Base-by-base conservation (phyloP, 2,329 filamentous ascomycete species). In the Colletotrichum truncatum region DNA sequence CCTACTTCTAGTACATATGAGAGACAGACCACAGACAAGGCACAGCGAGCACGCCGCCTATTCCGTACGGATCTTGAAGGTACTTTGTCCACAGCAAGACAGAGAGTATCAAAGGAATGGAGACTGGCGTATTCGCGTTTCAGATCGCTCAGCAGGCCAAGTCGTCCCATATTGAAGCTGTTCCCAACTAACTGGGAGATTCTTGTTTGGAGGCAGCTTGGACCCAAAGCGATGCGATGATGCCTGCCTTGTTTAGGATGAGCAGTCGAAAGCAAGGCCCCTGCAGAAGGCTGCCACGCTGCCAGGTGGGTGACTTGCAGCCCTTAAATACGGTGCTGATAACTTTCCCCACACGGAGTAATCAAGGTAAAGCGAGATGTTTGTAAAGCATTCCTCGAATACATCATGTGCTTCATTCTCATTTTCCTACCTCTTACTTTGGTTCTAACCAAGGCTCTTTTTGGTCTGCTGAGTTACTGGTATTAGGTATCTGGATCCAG, bases 221-320 rank as follows among this genome's bases (percentile, higher is more conserved):
- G 39, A 41, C 48, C 48, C 39, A 34, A 48, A 23, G 61, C 43
- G 56, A 61, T 64, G 56, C 41, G 55, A 54, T 61, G 56, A 60
- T 64, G 61, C 61, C 55, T 30, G 60, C 38, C 52, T 38, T 52
- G 54, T 32, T 39, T 34, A 26, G 55, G 61, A 23, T 14, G 16
- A 53, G 41, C 11, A 23, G 39, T 26, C 48, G 28, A 28, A 21
- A 34, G 55, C n/a, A 38, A 46, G 53, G 53, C 32, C 45, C 60
- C 28, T 59, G 60, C 53, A 51, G 56, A 28, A 8, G 32, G 34
- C 46, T 41, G 38, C 38, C 12, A 41, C 38, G 32, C 46, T 63
- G 25, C 45, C 46, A 64, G 55, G 55, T 49, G 55, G 55, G 55
- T 49, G 55, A 64, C 55, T 30, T 61, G 30, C 39, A 61, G 55